Base-by-base conservation (phyloP, 2,329 filamentous ascomycete genomes). In the Lecanoromycetidae sp. region DNA sequence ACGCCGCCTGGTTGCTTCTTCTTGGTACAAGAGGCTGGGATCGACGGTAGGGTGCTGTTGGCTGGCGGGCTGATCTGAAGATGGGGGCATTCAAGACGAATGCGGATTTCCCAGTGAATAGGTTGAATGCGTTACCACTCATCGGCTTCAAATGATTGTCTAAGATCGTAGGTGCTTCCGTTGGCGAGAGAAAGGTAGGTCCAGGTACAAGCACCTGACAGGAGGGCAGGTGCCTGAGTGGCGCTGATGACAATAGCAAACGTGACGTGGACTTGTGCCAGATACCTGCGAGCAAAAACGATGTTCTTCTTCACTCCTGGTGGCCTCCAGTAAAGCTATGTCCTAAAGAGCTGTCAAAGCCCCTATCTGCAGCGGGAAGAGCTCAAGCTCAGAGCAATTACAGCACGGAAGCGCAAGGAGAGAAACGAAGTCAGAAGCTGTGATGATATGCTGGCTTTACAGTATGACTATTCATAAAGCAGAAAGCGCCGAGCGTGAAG, bases 21-120 rank as follows among this genome's bases (percentile, higher is more conserved):
- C 51, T 46, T 46, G 49, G 17, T 43, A 41, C n/a, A 35, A 43
- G 6, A 46, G 37, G 15, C 17, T 23, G 20, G 27, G 26, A 23
- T 48, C 44, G 13, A 32, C 29, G 26, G 49, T n/a, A 29, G 46
- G 49, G 13, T 53, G 52, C 33, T 50, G 41, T 27, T 49, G 26
- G 37, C 39, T 47, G 20, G 39, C 38, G 25, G 46, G 39, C 35
- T 48, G 49, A 30, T 53, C 51, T 48, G 46, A 50, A 26, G 46
- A 48, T 35, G 46, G 37, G 53, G 51, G 53, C 53, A 55, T 55
- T 53, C 53, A 55, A 50, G 22, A 41, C 36, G 32, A 17, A 47
- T 8, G 30, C 27, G n/a, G 4, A 26, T 17, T 42, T 37, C 19
- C 12, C 32, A 25, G 22, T 35, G 37, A 30, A 38, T 26, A 15